phyloP scores from a whole-genome alignment of 163 green algal genomes.

The Chlorella variabilis region DNA sequence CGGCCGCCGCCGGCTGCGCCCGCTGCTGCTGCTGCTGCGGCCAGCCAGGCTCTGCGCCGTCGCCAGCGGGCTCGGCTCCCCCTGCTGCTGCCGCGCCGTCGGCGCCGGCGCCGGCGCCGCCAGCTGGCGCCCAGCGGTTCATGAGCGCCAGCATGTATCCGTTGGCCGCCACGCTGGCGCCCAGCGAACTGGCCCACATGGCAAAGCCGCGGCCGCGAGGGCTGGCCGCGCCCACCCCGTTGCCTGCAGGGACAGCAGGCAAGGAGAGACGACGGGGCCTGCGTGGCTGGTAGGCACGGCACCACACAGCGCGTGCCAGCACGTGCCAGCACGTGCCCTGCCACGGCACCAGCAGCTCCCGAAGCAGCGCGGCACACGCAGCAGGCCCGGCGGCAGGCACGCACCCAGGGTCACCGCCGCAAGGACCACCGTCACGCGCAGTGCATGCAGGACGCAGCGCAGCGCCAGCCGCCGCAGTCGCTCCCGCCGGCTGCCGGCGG shows the following conservation, averaged over 20 bases:
- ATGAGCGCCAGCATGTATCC: conserved; percentile 33
- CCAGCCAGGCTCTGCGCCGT: background rate
- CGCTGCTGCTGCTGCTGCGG: background rate
- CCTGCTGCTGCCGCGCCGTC: background rate
- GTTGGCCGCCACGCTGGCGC: conserved; percentile 9
- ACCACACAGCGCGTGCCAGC: background rate
- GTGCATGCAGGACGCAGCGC: conserved; percentile 40
- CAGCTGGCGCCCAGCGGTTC: conserved; percentile 11
- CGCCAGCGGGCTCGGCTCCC: no score
- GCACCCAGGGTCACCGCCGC: conserved; percentile 8
- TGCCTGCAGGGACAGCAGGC: conserved; percentile 1
- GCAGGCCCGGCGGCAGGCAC: background rate
- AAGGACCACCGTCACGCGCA: conserved; percentile 21
- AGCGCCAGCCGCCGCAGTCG: conserved; percentile 6
- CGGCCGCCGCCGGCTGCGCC: background rate
- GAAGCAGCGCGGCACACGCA: background rate
- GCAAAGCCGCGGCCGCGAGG: conserved; percentile 6
- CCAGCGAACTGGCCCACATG: conserved; percentile 34
- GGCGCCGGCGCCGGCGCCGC: background rate
- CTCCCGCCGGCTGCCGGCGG: background rate
- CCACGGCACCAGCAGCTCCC: no score
- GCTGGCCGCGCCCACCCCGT: conserved; percentile 40
- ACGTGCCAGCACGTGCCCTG: background rate
- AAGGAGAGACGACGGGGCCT: no score
- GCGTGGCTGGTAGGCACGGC: no score